phyloP scores from a whole-genome alignment of 306 rosid genomes.

The Prunus davidiana region DNA sequence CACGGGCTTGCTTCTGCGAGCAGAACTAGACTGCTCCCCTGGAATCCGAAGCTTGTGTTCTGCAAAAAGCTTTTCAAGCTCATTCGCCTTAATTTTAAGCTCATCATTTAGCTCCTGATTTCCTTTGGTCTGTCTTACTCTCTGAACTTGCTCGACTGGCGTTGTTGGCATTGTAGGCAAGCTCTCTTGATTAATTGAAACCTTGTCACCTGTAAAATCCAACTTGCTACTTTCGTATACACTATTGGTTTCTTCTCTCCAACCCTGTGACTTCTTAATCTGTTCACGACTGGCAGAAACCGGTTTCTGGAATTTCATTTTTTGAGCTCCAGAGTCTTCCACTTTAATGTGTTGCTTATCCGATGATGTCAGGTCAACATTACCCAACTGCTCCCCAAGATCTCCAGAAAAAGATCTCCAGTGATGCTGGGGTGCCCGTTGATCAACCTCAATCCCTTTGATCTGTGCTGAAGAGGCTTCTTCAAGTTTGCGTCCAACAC shows the following conservation, averaged over 20 bases:
- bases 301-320: conserved; percentile 55
- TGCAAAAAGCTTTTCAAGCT: conserved; percentile 94
- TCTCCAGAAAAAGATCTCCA: conserved; percentile 44
- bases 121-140: conserved; percentile 81
- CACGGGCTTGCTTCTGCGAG: conserved; percentile 52
- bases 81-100: conserved; percentile 92
- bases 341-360: conserved; percentile 29
- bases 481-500: conserved; percentile 44
- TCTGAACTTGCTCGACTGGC: conserved; percentile 61
- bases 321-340: conserved; percentile 51
- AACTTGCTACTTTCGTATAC: conserved; percentile 41
- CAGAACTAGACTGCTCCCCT: conserved; percentile 72
- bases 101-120: conserved; percentile 90
- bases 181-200: conserved; percentile 43
- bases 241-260: conserved; percentile 44
- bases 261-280: conserved; percentile 39
- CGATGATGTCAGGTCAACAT: conserved; percentile 30
- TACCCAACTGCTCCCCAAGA: conserved; percentile 26
- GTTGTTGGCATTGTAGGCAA: conserved; percentile 21
- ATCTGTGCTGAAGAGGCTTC: conserved; percentile 40
- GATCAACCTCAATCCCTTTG: conserved; percentile 41
- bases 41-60: conserved; percentile 97
- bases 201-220: conserved; percentile 42
- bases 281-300: conserved; percentile 38
- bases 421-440: conserved; percentile 42